These are phyloP conservation scores for Plectosphaerella cucumerina DNA, from an alignment of 2,329 filamentous ascomycete species.

Conservation along the genomic window DNA sequence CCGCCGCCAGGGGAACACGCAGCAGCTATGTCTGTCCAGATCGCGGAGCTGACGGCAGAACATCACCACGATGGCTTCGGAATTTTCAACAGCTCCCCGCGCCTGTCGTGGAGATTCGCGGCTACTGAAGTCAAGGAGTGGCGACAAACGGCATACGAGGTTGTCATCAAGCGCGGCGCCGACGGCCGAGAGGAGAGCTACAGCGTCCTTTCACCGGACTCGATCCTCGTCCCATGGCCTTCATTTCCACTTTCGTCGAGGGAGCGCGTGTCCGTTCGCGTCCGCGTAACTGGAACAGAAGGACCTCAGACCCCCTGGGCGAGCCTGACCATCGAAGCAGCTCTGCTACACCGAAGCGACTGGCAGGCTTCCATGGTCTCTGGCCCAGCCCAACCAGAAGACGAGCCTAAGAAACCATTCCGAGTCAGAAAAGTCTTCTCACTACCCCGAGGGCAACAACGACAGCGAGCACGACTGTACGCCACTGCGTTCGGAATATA, in stretches of 20 bases:
- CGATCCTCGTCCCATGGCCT: conserved; percentile 7
- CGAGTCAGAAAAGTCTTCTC: conserved; percentile 29
- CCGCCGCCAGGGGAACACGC: too few relatives aligned
- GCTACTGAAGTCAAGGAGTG: conserved; percentile 2
- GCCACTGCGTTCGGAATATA: conserved; percentile 42
- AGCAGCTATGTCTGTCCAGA: not conserved
- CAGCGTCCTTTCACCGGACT: conserved; percentile 2
- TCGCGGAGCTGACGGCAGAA: not conserved
- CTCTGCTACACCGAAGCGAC: not conserved
- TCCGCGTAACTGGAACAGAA: conserved; percentile 1
- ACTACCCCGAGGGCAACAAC: conserved; percentile 12
- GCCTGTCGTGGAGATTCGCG: conserved; percentile 8
- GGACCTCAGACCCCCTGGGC: conserved; percentile 5
- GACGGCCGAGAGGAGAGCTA: not conserved
- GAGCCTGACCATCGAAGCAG: conserved; percentile 18
- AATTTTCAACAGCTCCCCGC: conserved; percentile 3
- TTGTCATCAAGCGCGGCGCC: not conserved
- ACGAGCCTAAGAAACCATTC: conserved; percentile 20
- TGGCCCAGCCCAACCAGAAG: not conserved
- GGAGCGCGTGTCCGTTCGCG: conserved; percentile 2
- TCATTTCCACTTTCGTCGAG: conserved; percentile 3
- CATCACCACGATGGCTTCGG: conserved; percentile 4
- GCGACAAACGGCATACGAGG: conserved; percentile 5
- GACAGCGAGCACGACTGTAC: conserved; percentile 35
- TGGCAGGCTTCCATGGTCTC: not conserved